Base-by-base conservation (phyloP, 352 stramenopile genomes). In the Phytophthora agathidicida region DNA sequence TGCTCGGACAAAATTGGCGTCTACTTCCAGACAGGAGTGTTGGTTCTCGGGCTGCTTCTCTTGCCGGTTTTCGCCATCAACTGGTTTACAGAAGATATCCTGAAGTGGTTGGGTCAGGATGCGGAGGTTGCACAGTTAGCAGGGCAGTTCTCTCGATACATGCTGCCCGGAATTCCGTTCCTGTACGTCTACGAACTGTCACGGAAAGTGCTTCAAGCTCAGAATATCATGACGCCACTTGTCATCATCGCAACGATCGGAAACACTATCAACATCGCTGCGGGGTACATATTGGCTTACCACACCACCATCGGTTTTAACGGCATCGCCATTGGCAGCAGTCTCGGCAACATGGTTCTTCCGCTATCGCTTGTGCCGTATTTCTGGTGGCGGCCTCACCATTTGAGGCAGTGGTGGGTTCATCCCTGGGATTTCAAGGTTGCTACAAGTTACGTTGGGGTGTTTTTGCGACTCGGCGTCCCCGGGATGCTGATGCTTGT, bases 151-250 rank as follows among this genome's bases (percentile, higher is more conserved):
- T 80, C 72, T 9, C 36, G 83, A 3, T 86, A 83, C 38, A 65
- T 75, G 36, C 46, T 96, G 5, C 71, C 68, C 2, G 77, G 83
- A 14, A 27, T 82, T 24, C 83, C 86, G 14, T 89, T 85, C 47
- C 32, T 91, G 4, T 94, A 88, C 42, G 43, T 77, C 5, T 96
- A 91, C 63, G 85, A 94, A 59, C 61, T 94, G 20, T 42, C 91
- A 5, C 74, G 84, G 26, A 93, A 93, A 41, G 66, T 86, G 11
- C 68, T 86, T 7, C 80, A 93, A 43, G 73, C 87, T 2, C 75
- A 91, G 44, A 89, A 90, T 53, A 81, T 93, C 44, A 68, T 89
- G 36, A 50, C 66, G 6, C 85, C 85, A 7, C 76, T 94, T 66
- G 71, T 94, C n/a, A 52, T 81, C 38, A 78, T 89, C n/a, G 75